Evolutionary conservation across 2,329 filamentous ascomycete genomes (phyloP).

Genomic region (Beauveria asiatica): DNA sequence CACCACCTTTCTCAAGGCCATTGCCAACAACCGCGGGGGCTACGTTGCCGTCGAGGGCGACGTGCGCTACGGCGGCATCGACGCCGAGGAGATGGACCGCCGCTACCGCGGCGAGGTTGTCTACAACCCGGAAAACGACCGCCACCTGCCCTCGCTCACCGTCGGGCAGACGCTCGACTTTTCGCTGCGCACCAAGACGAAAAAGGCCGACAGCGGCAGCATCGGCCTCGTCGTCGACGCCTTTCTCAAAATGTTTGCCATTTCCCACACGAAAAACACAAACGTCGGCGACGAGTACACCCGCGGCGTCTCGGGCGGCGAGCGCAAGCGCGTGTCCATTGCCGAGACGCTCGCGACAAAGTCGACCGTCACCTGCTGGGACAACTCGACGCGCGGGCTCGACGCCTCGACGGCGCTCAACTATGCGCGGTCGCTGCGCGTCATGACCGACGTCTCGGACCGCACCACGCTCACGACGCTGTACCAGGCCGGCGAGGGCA

Average conservation of each 20-base stretch:
- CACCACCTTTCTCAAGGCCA: slow-evolving; percentile 67
- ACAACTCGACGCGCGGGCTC: slow-evolving; percentile 72
- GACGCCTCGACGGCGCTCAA: slow-evolving; percentile 73
- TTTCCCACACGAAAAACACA: slow-evolving; percentile 66
- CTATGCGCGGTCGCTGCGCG: slow-evolving; percentile 60
- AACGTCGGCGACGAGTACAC: slow-evolving; percentile 65
- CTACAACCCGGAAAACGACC: slow-evolving; percentile 62
- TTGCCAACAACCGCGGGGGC: slow-evolving; percentile 59
- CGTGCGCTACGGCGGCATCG: slow-evolving; percentile 50
- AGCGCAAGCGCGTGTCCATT: slow-evolving; percentile 72
- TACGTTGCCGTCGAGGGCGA: slow-evolving; percentile 61
- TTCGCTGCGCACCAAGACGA: slow-evolving; percentile 66
- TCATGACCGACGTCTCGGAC: slow-evolving; percentile 69
- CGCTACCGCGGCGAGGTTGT: slow-evolving; percentile 54
- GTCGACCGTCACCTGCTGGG: slow-evolving; percentile 67
- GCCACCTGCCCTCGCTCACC: slow-evolving; percentile 64
- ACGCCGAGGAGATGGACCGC: slow-evolving; percentile 36
- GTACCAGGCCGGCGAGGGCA: slow-evolving; percentile 36
- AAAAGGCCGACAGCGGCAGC: slow-evolving; percentile 52
- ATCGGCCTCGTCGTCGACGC: slow-evolving; percentile 63
- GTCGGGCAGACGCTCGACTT: slow-evolving; percentile 74
- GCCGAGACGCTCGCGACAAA: slow-evolving; percentile 69
- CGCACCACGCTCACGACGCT: slow-evolving; percentile 39
- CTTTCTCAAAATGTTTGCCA: slow-evolving; percentile 70
- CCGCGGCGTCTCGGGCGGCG: slow-evolving; percentile 69